These are phyloP conservation scores for Silene conica DNA, from an alignment of 148 eudicot genomes.

Conservation along the genomic window DNA sequence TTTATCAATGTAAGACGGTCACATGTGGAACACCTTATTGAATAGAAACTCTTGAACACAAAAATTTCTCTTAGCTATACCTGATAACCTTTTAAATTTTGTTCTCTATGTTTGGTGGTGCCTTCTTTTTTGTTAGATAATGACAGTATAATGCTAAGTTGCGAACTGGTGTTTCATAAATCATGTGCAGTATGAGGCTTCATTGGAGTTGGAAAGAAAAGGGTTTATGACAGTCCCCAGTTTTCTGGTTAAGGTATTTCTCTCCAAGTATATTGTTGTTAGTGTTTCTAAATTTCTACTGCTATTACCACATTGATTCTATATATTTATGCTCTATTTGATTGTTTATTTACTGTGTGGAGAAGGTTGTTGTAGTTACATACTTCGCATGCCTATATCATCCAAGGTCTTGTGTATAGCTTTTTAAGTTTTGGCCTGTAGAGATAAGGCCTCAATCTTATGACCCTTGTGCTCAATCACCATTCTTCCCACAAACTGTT, in stretches of 20 bases:
- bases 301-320: neutral
- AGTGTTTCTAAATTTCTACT: neutral
- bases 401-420: neutral
- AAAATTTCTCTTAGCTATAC: no score
- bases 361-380: neutral
- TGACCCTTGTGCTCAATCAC: neutral
- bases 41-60: no score
- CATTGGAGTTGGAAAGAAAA: conserved; percentile 62
- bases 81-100: neutral
- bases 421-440: neutral
- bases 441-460: neutral
- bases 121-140: neutral
- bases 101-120: neutral
- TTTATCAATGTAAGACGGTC: no score
- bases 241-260: conserved; percentile 60
- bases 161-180: conserved; percentile 12
- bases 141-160: neutral
- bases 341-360: neutral
- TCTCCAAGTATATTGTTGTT: conserved; percentile 7
- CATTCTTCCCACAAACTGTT: neutral
- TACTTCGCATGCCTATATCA: neutral
- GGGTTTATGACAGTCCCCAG: conserved; percentile 79
- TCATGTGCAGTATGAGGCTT: conserved; percentile 67
- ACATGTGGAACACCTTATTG: no score
- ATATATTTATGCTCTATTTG: neutral